phyloP scores from a whole-genome alignment of 768 basidiomycete species.

The Collybia nuda region DNA sequence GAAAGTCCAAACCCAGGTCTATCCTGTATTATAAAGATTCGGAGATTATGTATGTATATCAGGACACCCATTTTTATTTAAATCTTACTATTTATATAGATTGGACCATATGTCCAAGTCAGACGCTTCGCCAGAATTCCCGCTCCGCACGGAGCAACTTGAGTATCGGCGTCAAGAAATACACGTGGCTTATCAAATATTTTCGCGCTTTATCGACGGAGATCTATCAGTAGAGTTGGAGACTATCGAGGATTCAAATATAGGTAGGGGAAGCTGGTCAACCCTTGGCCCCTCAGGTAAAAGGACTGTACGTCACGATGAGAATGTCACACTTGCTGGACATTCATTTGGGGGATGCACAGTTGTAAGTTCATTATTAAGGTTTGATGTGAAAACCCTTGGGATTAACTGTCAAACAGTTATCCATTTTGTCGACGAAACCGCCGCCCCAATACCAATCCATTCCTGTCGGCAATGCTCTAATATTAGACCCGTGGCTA shows the following conservation, averaged over 20 bases:
- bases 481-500: conserved; percentile 84
- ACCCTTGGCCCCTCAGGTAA: conserved; percentile 16
- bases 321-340: conserved; percentile 39
- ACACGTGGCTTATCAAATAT: conserved; percentile 58
- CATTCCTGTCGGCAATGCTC: conserved; percentile 55
- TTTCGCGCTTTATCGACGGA: conserved; percentile 49
- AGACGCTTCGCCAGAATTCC: conserved; percentile 28
- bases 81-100: conserved; percentile 15
- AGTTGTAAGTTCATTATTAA: conserved; percentile 29
- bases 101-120: conserved; percentile 24
- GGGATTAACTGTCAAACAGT: conserved; percentile 31
- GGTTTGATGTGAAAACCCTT: not conserved
- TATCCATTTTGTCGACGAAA: conserved; percentile 53
- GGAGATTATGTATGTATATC: conserved; percentile 49
- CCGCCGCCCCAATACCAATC: conserved; percentile 37
- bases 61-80: not conserved
- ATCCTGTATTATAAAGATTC: conserved; percentile 55
- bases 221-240: conserved; percentile 32
- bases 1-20: conserved; percentile 22
- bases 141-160: conserved; percentile 70
- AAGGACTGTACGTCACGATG: conserved; percentile 27
- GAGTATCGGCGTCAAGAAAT: conserved; percentile 69
- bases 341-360: conserved; percentile 51
- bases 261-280: conserved; percentile 43
- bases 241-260: conserved; percentile 31